These are phyloP conservation scores for Mycena leptocephala DNA, from an alignment of 768 basidiomycete genomes.

Conservation along the genomic window DNA sequence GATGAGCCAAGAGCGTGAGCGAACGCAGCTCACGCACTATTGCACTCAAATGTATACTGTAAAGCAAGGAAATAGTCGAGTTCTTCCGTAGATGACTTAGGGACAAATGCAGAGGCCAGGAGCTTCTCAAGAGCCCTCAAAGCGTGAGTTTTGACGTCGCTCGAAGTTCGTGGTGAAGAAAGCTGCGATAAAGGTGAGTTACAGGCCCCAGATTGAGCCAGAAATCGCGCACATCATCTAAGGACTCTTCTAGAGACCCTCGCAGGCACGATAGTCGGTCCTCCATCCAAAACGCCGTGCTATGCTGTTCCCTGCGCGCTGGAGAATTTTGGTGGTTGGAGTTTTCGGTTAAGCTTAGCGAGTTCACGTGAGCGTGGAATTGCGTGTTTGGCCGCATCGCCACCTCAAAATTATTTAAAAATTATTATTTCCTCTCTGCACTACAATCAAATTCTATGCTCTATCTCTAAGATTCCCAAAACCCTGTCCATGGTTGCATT, in stretches of 20 bases:
- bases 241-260: constrained; percentile 68
- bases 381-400: no score
- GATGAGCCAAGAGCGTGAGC: not conserved
- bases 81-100: constrained; percentile 59
- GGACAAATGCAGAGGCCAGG: constrained; percentile 66
- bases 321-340: constrained; percentile 13
- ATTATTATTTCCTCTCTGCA: no score
- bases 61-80: constrained; percentile 73
- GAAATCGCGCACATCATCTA: constrained; percentile 74
- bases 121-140: constrained; percentile 71
- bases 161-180: constrained; percentile 72
- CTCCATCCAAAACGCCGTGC: constrained; percentile 35
- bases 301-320: not conserved
- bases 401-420: no score
- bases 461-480: constrained; percentile 53
- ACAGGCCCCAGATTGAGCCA: not conserved
- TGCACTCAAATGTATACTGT: constrained; percentile 89
- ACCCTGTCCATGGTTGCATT: constrained; percentile 62
- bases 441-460: not conserved
- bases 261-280: constrained; percentile 55
- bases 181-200: constrained; percentile 62
- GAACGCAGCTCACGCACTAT: constrained; percentile 65
- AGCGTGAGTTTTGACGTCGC: constrained; percentile 67
- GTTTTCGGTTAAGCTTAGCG: not conserved
- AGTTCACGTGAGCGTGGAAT: constrained; percentile 15